Evolutionary conservation across 805 yeast species (phyloP).

Genomic region (Candida sonorensis): DNA sequence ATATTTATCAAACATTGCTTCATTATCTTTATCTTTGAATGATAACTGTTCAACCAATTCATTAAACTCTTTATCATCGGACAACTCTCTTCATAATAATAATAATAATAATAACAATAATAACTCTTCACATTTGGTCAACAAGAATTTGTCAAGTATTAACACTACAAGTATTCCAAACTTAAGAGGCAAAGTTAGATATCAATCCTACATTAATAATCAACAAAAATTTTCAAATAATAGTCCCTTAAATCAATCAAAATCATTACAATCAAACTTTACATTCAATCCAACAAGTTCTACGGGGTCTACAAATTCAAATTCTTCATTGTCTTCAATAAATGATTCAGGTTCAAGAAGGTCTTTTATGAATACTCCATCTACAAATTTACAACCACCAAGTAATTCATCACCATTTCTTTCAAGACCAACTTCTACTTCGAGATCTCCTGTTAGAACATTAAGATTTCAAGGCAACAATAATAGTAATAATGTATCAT

Average conservation of each 20-base stretch:
- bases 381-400: constrained; percentile 3
- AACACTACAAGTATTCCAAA: constrained; percentile 20
- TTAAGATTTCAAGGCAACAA: constrained; percentile 4
- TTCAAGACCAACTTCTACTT: constrained; percentile 12
- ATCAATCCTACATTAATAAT: constrained; percentile 25
- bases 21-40: constrained; percentile 11
- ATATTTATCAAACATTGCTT: too few species aligned
- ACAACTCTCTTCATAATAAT: constrained; percentile 11
- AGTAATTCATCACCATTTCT: constrained; percentile 10
- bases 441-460: constrained; percentile 22
- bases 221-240: constrained; percentile 18
- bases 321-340: constrained; percentile 9
- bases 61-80: constrained; percentile 18
- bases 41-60: constrained; percentile 23
- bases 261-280: background rate
- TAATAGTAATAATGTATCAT: too few species aligned
- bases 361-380: constrained; percentile 1
- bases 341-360: background rate
- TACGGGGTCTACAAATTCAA: background rate
- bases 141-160: constrained; percentile 10
- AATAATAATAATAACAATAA: background rate
- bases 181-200: constrained; percentile 24
- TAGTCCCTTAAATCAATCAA: constrained; percentile 1
- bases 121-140: too few species aligned
- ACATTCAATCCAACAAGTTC: background rate